Evolutionary conservation across 164 flowering plant species (phyloP).

Genomic region (Protea cynaroides): DNA sequence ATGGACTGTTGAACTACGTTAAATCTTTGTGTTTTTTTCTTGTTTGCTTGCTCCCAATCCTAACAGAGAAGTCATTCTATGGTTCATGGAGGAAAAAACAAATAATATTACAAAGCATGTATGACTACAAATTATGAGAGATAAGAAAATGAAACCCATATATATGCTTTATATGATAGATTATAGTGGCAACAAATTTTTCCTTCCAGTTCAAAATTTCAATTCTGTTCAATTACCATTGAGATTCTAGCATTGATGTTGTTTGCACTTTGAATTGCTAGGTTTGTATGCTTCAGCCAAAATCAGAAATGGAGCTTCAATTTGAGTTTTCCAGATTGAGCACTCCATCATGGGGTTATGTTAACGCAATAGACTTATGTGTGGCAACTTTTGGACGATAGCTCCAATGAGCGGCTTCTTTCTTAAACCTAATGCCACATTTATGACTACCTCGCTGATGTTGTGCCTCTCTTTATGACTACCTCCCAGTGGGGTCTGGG

Average conservation of each 20-base stretch:
- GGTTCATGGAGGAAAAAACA: slow-evolving; percentile 91
- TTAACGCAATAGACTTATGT: slow-evolving; percentile 62
- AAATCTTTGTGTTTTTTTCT: no score
- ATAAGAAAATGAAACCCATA: background rate
- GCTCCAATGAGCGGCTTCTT: slow-evolving; percentile 91
- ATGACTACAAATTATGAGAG: background rate
- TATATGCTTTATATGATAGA: background rate
- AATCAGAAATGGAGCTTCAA: slow-evolving; percentile 85
- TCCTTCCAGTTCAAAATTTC: background rate
- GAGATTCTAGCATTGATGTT: background rate
- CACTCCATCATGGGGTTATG: slow-evolving; percentile 88
- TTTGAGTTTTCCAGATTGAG: slow-evolving; percentile 77
- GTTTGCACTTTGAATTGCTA: slow-evolving; percentile 14
- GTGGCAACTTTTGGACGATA: slow-evolving; percentile 83
- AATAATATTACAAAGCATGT: slow-evolving; percentile 86
- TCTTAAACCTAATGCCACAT: slow-evolving; percentile 81
- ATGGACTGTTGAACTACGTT: no score
- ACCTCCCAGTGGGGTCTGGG: no score
- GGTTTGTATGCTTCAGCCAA: slow-evolving; percentile 97
- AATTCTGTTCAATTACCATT: background rate
- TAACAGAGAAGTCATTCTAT: slow-evolving; percentile 75
- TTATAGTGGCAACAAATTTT: background rate
- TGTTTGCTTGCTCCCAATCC: no score
- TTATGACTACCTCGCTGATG: slow-evolving; percentile 80
- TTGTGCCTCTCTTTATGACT: slow-evolving; percentile 88